phyloP scores from a whole-genome alignment of 192 early-diverging fungal genomes.

The Lobulomyces angularis region DNA sequence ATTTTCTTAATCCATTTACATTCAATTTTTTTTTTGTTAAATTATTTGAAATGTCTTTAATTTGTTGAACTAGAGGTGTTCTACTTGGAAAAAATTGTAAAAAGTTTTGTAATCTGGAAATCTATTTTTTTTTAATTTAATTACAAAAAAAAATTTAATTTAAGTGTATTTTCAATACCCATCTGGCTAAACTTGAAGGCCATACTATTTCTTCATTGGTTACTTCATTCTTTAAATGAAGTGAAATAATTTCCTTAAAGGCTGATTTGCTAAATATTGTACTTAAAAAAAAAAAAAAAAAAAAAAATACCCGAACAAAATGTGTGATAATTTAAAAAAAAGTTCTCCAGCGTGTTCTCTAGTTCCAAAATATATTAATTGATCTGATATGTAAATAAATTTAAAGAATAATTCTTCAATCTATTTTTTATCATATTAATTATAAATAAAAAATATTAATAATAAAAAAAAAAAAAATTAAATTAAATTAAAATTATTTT shows the following conservation, averaged over 20 bases:
- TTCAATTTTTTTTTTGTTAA: background rate
- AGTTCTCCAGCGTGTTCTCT: conserved; percentile 57
- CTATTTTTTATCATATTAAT: conserved; percentile 22
- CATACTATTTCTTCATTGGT: background rate
- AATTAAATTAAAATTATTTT: conserved; percentile 7
- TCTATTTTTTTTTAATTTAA: too few species aligned
- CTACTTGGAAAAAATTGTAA: too few species aligned
- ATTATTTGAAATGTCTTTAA: conserved; percentile 37
- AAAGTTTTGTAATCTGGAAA: too few species aligned
- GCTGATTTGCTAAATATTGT: background rate
- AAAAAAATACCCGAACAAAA: conserved; percentile 48
- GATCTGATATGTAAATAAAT: conserved; percentile 62
- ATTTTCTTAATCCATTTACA: background rate
- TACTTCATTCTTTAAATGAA: conserved; percentile 11
- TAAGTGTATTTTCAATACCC: too few species aligned
- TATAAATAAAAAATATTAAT: background rate
- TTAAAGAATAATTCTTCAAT: conserved; percentile 48
- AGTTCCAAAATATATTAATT: conserved; percentile 64
- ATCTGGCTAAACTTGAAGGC: too few species aligned
- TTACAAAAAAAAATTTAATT: too few species aligned
- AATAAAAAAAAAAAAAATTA: background rate
- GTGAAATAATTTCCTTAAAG: background rate
- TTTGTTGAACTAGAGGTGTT: conserved; percentile 3
- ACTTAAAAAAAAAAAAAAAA: conserved; percentile 2
- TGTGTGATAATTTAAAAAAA: conserved; percentile 52